phyloP scores from a whole-genome alignment of 208 protist genomes.

The Leishmania amazonensis region DNA sequence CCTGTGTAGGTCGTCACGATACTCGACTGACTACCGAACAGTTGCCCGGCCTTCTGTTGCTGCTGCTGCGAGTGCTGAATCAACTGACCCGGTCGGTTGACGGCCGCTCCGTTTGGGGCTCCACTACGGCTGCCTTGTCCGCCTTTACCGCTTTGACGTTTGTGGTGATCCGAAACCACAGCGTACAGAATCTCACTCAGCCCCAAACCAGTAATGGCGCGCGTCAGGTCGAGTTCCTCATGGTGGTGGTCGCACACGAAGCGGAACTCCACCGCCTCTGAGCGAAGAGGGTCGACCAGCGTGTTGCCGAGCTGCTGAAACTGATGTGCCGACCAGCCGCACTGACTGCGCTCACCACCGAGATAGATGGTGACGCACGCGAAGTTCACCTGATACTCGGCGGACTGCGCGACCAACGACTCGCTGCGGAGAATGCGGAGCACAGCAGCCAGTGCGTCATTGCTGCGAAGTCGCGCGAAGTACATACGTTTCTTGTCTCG shows the following conservation, averaged over 20 bases:
- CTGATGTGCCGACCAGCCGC: conserved; percentile 31
- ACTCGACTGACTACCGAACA: neutral
- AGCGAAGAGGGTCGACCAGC: conserved; percentile 48
- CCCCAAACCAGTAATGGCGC: conserved; percentile 24
- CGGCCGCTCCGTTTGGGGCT: neutral
- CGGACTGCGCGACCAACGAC: conserved; percentile 36
- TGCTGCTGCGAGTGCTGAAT: neutral
- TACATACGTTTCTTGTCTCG: conserved; percentile 81
- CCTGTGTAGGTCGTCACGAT: neutral
- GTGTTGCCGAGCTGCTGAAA: conserved; percentile 32
- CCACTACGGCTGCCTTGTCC: neutral
- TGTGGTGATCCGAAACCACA: conserved; percentile 18
- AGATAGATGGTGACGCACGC: conserved; percentile 56
- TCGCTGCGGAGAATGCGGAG: conserved; percentile 39
- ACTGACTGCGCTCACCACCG: conserved; percentile 25
- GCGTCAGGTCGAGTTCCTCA: conserved; percentile 55
- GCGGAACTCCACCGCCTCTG: conserved; percentile 60
- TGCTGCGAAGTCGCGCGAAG: conserved; percentile 63
- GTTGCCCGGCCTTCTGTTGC: neutral
- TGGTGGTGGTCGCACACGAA: conserved; percentile 40
- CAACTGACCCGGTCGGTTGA: neutral
- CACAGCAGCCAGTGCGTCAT: conserved; percentile 50
- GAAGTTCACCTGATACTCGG: conserved; percentile 86
- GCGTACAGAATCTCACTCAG: conserved; percentile 28
- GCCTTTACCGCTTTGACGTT: conserved; percentile 5